Evolutionary conservation across 495 filamentous ascomycete species (phyloP), one percentile per base, ranked within the genome.

Genomic region (Aspergillus mulundensis): DNA sequence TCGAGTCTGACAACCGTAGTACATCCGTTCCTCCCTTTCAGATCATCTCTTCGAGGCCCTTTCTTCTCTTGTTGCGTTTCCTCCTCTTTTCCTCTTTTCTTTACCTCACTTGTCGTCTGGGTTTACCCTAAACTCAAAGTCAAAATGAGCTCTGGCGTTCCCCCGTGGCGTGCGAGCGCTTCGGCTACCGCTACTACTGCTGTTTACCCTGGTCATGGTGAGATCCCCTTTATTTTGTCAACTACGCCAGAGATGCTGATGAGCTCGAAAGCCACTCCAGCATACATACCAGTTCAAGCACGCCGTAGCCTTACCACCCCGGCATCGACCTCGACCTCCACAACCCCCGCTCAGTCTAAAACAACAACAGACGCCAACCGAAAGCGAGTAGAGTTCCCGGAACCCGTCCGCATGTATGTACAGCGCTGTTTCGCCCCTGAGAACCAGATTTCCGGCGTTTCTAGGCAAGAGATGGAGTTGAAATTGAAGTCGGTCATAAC

Each of bases 401-500:
- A 83, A 20, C 78, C 82, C 5, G 88, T 97, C 41, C 88, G 90
- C 44, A 67, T 75, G 46, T 97, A 95, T 63, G 91, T 95, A 14
- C 87, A 90, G 63, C 84, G 91, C 49, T 85, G 88, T 18, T 95
- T 97, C 69, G 86, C 85, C 10, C 78, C 83, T 7, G 83, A 84
- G 41, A 86, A 90, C 61, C 72, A 81, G 18, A 77, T 90, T 50
- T 57, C 80, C n/a, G 81, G 82, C 47, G 83, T 96, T 21, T 67
- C 69, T 46, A 77, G 76, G 53, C 60, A 75, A 36, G 90, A 94
- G 28, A 89, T 96, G 80, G 87, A 96, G 65, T 74, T 76, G 52
- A 95, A 91, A 62, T 74, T 97, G 50, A 96, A 93, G 72, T 68
- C 87, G 20, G 84, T 90, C 62, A 97, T 99, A 62, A 87, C 87